Percentiles rank a stretch among this genome's conserved stretches.
These are phyloP conservation scores for Coriolopsis trogii DNA, from an alignment of 1,284 basidiomycete genomes.

Conservation along the genomic window DNA sequence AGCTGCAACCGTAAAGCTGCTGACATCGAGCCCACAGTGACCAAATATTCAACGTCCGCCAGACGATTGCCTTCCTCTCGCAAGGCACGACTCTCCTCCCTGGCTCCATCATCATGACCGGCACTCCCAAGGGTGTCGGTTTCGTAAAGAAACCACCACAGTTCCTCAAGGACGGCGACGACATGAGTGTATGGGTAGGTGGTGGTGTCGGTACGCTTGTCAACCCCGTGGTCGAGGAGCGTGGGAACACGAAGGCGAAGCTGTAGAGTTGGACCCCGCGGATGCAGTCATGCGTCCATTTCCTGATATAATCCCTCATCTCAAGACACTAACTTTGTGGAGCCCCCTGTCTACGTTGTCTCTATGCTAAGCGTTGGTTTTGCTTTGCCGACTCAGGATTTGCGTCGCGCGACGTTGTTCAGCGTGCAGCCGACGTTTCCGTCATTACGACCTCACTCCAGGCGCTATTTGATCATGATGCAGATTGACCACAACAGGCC, in stretches of 20 bases:
- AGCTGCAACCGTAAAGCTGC: slow-evolving; percentile 20
- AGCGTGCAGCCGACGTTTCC: too few species aligned
- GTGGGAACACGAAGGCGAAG: slow-evolving; percentile 41
- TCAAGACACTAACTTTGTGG: too few species aligned
- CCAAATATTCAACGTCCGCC: slow-evolving; percentile 74
- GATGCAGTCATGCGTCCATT: not conserved
- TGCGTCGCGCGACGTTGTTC: too few species aligned
- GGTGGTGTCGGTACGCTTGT: slow-evolving; percentile 73
- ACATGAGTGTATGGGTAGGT: slow-evolving; percentile 66
- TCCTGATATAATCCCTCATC: not conserved
- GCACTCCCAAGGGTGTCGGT: slow-evolving; percentile 79
- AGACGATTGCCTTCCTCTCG: slow-evolving; percentile 79
- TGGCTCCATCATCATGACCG: slow-evolving; percentile 83
- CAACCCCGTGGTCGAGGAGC: slow-evolving; percentile 75
- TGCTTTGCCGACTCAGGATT: too few species aligned
- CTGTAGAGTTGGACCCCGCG: slow-evolving; percentile 33
- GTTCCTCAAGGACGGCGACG: slow-evolving; percentile 79
- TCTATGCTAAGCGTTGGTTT: not conserved
- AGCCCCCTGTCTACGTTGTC: slow-evolving; percentile 3
- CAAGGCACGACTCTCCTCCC: slow-evolving; percentile 86
- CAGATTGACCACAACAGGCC: too few species aligned
- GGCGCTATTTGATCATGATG: too few species aligned
- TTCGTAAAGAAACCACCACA: slow-evolving; percentile 72
- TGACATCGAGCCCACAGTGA: slow-evolving; percentile 44
- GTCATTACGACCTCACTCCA: too few species aligned